phyloP scores from a whole-genome alignment of 2,329 filamentous ascomycete species.

The Pseudogymnoascus sp. region DNA sequence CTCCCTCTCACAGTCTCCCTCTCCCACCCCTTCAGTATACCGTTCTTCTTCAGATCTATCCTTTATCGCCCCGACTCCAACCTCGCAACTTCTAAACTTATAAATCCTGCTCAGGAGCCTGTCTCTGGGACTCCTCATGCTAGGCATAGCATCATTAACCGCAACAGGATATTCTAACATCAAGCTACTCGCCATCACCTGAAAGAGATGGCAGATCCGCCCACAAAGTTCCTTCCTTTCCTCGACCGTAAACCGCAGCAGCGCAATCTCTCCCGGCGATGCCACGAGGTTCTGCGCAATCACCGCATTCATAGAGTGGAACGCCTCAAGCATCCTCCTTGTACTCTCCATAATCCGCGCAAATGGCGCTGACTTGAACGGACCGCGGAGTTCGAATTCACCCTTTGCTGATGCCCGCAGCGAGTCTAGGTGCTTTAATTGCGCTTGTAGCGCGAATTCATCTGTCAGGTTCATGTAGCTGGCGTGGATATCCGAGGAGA shows the following conservation, averaged over 20 bases:
- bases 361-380: conserved; percentile 70
- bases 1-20: not conserved
- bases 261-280: conserved; percentile 70
- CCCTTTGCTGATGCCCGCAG: conserved; percentile 65
- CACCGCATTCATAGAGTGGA: conserved; percentile 93
- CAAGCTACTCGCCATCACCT: conserved; percentile 83
- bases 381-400: conserved; percentile 82
- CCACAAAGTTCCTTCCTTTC: conserved; percentile 77
- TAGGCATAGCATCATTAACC: conserved; percentile 71
- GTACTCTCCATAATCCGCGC: conserved; percentile 70
- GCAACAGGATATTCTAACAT: conserved; percentile 84
- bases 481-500: conserved; percentile 45
- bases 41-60: conserved; percentile 19
- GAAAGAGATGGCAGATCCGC: conserved; percentile 79
- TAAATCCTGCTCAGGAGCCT: conserved; percentile 80
- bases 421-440: conserved; percentile 56
- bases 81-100: conserved; percentile 62
- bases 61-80: conserved; percentile 17
- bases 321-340: conserved; percentile 78
- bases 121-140: conserved; percentile 71
- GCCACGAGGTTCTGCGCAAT: conserved; percentile 71
- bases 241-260: conserved; percentile 68
- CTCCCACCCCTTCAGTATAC: conserved; percentile 8
- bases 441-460: conserved; percentile 78
- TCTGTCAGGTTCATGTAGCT: conserved; percentile 84